Percentiles rank a stretch among this genome's conserved stretches.
phyloP scores from a whole-genome alignment of 768 basidiomycete species.

The Chalciporus piperatus region DNA sequence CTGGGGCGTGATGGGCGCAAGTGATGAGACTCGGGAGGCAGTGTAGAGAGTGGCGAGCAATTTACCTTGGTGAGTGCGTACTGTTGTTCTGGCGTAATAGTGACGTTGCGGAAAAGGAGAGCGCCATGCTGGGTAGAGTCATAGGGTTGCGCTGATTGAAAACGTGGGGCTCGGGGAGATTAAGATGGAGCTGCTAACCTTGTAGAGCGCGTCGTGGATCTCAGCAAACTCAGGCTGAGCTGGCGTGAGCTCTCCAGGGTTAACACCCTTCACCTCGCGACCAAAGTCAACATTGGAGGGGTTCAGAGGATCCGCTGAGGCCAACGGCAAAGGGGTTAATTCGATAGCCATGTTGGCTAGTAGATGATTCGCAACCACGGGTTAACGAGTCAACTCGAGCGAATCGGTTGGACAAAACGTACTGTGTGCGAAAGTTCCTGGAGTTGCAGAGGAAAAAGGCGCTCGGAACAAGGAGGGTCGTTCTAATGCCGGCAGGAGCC shows the following conservation, averaged over 20 bases:
- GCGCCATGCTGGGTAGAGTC: constrained; percentile 52
- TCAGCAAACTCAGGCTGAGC: constrained; percentile 66
- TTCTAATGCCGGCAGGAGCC: not conserved
- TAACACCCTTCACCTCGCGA: constrained; percentile 68
- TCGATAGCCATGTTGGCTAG: constrained; percentile 58
- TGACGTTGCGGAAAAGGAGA: constrained; percentile 70
- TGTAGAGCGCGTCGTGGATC: constrained; percentile 71
- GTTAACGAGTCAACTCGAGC: not conserved
- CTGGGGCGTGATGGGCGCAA: constrained; percentile 36
- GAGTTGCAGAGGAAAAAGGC: not conserved
- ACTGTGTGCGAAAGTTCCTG: not conserved
- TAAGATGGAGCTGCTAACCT: constrained; percentile 40
- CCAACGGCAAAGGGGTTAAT: constrained; percentile 59
- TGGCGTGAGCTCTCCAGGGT: constrained; percentile 60
- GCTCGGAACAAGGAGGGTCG: not conserved
- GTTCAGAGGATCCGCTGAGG: constrained; percentile 67
- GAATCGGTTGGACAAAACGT: not conserved
- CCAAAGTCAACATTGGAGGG: constrained; percentile 69
- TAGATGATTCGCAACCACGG: not conserved
- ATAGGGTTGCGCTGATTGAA: not conserved
- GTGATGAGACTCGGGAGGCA: not conserved
- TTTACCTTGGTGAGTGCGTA: constrained; percentile 79
- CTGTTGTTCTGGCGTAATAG: constrained; percentile 77
- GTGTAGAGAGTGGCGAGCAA: not conserved
- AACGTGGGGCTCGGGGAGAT: not conserved